These are phyloP conservation scores for Penicillium nordicum DNA, from an alignment of 2,329 filamentous ascomycete species.

Conservation along the genomic window DNA sequence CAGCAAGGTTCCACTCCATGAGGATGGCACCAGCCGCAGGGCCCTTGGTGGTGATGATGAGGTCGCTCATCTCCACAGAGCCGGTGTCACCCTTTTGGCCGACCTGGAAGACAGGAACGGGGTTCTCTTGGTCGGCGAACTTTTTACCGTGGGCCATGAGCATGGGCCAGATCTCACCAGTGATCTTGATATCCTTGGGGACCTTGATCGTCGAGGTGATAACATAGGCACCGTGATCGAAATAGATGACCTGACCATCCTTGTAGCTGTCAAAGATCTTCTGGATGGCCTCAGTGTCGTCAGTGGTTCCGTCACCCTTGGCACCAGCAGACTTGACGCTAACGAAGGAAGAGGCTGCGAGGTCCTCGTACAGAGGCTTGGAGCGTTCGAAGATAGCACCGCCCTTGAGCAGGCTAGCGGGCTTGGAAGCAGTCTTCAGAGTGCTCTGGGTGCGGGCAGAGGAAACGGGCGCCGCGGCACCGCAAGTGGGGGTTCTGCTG, in stretches of 20 bases:
- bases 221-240: constrained; percentile 62
- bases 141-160: constrained; percentile 75
- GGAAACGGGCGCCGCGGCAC: constrained; percentile 32
- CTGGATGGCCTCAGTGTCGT: constrained; percentile 85
- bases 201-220: constrained; percentile 59
- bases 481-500: constrained; percentile 18
- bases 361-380: constrained; percentile 80
- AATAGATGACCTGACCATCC: constrained; percentile 59
- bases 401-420: constrained; percentile 59
- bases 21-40: constrained; percentile 82
- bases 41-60: constrained; percentile 81
- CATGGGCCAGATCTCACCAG: constrained; percentile 86
- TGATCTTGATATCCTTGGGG: constrained; percentile 76
- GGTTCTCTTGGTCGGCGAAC: constrained; percentile 73
- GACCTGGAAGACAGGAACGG: constrained; percentile 80
- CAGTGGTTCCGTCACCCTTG: constrained; percentile 79
- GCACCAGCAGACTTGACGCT: constrained; percentile 80
- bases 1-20: constrained; percentile 85
- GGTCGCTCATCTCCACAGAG: constrained; percentile 79
- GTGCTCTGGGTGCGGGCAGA: constrained; percentile 57
- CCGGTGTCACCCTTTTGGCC: constrained; percentile 74
- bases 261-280: constrained; percentile 66
- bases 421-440: constrained; percentile 59
- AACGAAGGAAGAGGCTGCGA: constrained; percentile 67
- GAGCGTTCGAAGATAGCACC: constrained; percentile 76